A percentile compares a stretch with the other conserved stretches of the same genome.
Evolutionary conservation across 805 yeast species (phyloP).

Genomic region (Millerago galiae): DNA sequence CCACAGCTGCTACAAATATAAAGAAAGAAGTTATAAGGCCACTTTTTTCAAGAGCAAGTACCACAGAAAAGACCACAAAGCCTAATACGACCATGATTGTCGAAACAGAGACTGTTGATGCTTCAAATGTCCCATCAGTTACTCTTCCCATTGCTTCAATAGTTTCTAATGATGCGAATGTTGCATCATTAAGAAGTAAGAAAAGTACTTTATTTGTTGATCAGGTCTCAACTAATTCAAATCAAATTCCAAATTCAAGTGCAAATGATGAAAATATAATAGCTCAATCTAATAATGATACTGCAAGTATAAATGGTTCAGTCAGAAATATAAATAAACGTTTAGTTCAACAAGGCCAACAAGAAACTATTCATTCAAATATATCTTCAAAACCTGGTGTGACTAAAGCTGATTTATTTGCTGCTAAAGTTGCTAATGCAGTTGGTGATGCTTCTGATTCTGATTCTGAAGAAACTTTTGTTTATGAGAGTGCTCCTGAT

Average conservation of each 20-base stretch:
- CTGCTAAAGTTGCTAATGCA: slow-evolving; percentile 91
- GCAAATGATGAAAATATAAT: slow-evolving; percentile 7
- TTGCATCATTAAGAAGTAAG: slow-evolving; percentile 28
- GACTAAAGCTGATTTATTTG: slow-evolving; percentile 87
- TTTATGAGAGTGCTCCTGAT: slow-evolving; percentile 55
- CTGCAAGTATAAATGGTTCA: slow-evolving; percentile 21
- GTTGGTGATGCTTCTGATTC: slow-evolving; percentile 84
- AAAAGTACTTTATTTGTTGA: slow-evolving; percentile 29
- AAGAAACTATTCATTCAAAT: slow-evolving; percentile 11
- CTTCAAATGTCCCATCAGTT: slow-evolving; percentile 27
- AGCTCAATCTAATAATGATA: slow-evolving; percentile 12
- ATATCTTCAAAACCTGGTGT: slow-evolving; percentile 28
- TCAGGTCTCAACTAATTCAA: slow-evolving; percentile 5
- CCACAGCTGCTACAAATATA: slow-evolving; percentile 3
- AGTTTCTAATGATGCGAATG: slow-evolving; percentile 11
- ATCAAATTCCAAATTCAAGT: slow-evolving; percentile 6
- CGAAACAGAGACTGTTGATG: slow-evolving; percentile 57
- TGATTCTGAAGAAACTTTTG: slow-evolving; percentile 92
- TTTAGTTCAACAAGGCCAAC: slow-evolving; percentile 11
- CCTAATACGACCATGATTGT: slow-evolving; percentile 39
- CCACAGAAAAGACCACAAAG: slow-evolving; percentile 17
- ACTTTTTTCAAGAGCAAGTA: slow-evolving; percentile 19
- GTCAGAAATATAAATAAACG: slow-evolving; percentile 19
- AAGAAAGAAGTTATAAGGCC: slow-evolving; percentile 22
- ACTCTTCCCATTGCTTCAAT: slow-evolving; percentile 18